Conservation (phyloP, 371 early-diverging fungal species). For the Mucor racemosus region DNA sequence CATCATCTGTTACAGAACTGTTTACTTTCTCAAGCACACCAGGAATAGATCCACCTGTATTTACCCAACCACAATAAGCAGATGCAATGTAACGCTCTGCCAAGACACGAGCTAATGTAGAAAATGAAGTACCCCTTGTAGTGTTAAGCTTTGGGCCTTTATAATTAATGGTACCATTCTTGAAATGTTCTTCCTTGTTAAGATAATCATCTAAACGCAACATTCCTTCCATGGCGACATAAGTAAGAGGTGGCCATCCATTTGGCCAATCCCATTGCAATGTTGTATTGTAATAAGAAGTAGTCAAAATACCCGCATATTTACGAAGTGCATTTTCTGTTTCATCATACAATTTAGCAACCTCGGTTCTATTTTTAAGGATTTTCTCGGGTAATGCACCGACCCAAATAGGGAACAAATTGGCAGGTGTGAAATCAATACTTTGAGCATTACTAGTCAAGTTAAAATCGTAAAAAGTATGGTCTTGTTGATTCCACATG, state of each 20-base stretch:
- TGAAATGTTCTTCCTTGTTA: constrained; percentile 8
- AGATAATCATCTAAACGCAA: constrained; percentile 32
- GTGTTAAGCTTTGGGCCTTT: background rate
- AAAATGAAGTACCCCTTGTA: constrained; percentile 14
- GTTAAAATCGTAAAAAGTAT: constrained; percentile 62
- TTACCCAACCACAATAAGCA: constrained; percentile 75
- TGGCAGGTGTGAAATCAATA: constrained; percentile 46
- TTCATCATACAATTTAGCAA: constrained; percentile 39
- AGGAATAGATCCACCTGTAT: constrained; percentile 66
- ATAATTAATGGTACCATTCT: background rate
- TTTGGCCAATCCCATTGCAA: constrained; percentile 93
- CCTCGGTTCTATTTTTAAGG: constrained; percentile 14
- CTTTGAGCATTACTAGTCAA: constrained; percentile 41
- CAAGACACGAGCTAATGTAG: constrained; percentile 47
- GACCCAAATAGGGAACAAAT: constrained; percentile 55
- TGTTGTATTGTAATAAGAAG: constrained; percentile 60
- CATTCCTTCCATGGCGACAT: constrained; percentile 61
- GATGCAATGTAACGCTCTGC: constrained; percentile 69
- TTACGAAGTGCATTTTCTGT: constrained; percentile 32
- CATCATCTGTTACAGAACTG: constrained; percentile 35
- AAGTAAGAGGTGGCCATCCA: constrained; percentile 75
- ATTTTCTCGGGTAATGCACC: constrained; percentile 44
- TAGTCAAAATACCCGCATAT: constrained; percentile 73
- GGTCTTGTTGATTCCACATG: constrained; percentile 53
- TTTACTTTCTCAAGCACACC: constrained; percentile 39